These are phyloP conservation scores for Chimonanthus salicifolius DNA, from an alignment of 164 flowering plant species.

Conservation along the genomic window DNA sequence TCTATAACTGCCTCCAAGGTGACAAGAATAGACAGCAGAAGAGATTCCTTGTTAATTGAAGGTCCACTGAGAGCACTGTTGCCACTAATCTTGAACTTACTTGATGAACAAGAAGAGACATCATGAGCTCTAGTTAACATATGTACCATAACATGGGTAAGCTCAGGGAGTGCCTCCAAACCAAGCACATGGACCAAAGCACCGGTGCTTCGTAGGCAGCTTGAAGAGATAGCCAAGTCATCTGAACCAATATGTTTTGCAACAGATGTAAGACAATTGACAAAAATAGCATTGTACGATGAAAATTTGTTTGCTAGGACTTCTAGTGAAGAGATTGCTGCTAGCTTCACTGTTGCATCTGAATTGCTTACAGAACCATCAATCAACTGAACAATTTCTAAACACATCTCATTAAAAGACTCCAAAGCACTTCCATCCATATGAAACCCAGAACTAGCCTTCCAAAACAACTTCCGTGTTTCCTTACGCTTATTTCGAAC, in stretches of 20 bases:
- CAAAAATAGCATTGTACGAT: slow-evolving; percentile 34
- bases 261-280: slow-evolving; percentile 53
- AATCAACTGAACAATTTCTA: slow-evolving; percentile 47
- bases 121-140: slow-evolving; percentile 31
- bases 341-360: slow-evolving; percentile 39
- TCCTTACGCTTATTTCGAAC: slow-evolving; percentile 25
- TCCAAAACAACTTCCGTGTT: slow-evolving; percentile 17
- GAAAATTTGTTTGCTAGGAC: slow-evolving; percentile 55
- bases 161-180: slow-evolving; percentile 60
- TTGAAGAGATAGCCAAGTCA: slow-evolving; percentile 42
- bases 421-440: slow-evolving; percentile 42
- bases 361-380: slow-evolving; percentile 34
- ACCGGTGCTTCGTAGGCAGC: slow-evolving; percentile 65
- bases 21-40: slow-evolving; percentile 43
- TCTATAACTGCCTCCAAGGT: slow-evolving; percentile 65
- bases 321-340: slow-evolving; percentile 74
- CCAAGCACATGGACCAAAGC: slow-evolving; percentile 78
- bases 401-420: slow-evolving; percentile 46
- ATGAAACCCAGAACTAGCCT: slow-evolving; percentile 30
- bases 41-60: slow-evolving; percentile 32
- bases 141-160: slow-evolving; percentile 59
- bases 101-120: slow-evolving; percentile 11
- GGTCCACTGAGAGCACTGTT: slow-evolving; percentile 9
- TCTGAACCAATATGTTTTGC: slow-evolving; percentile 36
- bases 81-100: slow-evolving; percentile 5